Evolutionary conservation across 83 land plant genomes (phyloP), one percentile per base, ranked within the genome.

Genomic region (Diphasiastrum complanatum): DNA sequence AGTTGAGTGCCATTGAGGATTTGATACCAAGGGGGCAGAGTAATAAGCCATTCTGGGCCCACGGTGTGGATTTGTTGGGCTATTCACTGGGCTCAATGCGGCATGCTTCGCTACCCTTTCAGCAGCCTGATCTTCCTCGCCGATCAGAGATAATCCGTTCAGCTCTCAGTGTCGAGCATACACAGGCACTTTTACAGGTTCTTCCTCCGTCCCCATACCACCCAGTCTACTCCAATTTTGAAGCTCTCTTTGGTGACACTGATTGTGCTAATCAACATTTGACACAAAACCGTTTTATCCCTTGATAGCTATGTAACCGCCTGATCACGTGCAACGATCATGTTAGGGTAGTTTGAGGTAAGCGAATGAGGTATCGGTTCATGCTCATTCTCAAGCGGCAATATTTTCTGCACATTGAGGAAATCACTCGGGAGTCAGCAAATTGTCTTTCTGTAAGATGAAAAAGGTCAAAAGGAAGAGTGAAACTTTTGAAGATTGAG

Each of bases 21-120:
- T 61, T 67, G 5, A 74, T 87, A 11, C 95, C 90, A 18, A 64
- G 24, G 26, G 80, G 75, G 32, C 78, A 80, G 45, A 72, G 79
- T 3, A 64, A 70, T 26, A 91, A 91, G 83, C 80, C 90, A 23
- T 85, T 91, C 37, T 91, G 97, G 95, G 93, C 86, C 5, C 83
- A 87, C 45, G 97, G 97, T 20, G 58, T 75, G 27, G 90, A 87
- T 56, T 63, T 91, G 74, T 54, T 87, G 20, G 97, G 97, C 3
- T 91, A 87, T 68, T 81, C 90, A 12, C 33, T 91, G 66, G 84
- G 76, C 29, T 75, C 87, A 27, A 58, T 81, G 45, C 62, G 97
- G 60, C 72, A 81, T 46, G 49, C 87, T 2, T 64, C 71, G 60
- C 58, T 87, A 38, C 69, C 65, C 10, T 87, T 91, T 58, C 50